Base-by-base conservation (phyloP, 192 early-diverging fungal genomes). In the Obelidium mucronatum region DNA sequence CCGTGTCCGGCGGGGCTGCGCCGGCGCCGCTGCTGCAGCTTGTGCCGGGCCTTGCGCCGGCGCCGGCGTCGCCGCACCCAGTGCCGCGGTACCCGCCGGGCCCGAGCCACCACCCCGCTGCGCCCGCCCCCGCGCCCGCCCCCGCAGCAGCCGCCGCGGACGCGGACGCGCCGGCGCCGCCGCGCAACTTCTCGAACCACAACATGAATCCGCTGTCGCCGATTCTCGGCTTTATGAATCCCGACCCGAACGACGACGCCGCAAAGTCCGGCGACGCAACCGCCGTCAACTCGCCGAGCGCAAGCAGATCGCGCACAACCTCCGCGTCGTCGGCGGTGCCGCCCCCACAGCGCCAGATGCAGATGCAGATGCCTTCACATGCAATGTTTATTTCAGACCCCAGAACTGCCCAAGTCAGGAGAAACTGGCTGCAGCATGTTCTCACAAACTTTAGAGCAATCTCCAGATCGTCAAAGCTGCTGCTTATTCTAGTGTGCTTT, bases 391-490 rank as follows among this genome's bases (percentile, higher is more conserved):
- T 74, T 28, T 2, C 24, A 11, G 72, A 74, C 34, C 59, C 72
- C 11, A 24, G 72, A 28, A 74, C 40, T 15, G 72, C 48, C n/a
- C 72, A 37, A 26, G 72, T 74, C 28, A 33, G 72, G 11, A 17
- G 72, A 19, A 74, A 74, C 31, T 74, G 72, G 72, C 28, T 74
- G 26, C 72, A 74, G 24, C 72, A 74, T 33, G 56, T 74, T 8
- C n/a, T 30, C 22, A 22, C 26, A 1, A 74, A 74, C 60, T 62
- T 74, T 26, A 37, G 26, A 17, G 28, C 37, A 17, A 74, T 74
- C 33, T 74, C 72, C n/a, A 33, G 72, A 8, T n/a, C n/a, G 5
- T 74, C 72, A 2, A 60, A 37, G 28, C 48, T 74, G 11, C 28
- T 74, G 40, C 40, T 74, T 40, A 33, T 74, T 51, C 19, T 35